Percentiles rank a stretch among this genome's conserved stretches.
Evolutionary conservation across 2,329 filamentous ascomycete genomes (phyloP).

Genomic region (Penicillium sp.): DNA sequence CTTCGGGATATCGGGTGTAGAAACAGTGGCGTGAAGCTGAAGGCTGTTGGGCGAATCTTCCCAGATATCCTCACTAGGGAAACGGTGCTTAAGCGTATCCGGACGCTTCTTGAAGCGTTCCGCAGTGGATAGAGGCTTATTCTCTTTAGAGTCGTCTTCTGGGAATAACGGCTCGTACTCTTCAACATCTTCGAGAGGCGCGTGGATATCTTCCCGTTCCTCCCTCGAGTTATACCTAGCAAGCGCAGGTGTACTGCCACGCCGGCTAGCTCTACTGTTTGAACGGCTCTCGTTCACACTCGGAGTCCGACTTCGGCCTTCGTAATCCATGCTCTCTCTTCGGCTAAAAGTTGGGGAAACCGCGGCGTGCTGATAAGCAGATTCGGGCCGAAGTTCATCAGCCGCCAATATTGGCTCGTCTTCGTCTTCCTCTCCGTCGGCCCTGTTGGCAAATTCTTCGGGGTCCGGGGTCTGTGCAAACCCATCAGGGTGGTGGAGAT

Average conservation of each 20-base stretch:
- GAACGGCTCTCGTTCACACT: slow-evolving; percentile 66
- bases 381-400: slow-evolving; percentile 77
- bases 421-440: slow-evolving; percentile 61
- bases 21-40: slow-evolving; percentile 77
- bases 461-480: slow-evolving; percentile 55
- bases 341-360: slow-evolving; percentile 75
- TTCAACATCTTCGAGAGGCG: slow-evolving; percentile 82
- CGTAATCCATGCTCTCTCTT: slow-evolving; percentile 61
- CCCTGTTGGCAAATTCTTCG: slow-evolving; percentile 53
- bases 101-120: slow-evolving; percentile 62
- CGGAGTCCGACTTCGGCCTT: slow-evolving; percentile 56
- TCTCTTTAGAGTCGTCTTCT: slow-evolving; percentile 69
- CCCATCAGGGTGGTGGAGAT: slow-evolving; percentile 51
- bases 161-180: slow-evolving; percentile 96
- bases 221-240: slow-evolving; percentile 61
- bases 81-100: slow-evolving; percentile 66
- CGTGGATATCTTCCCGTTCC: slow-evolving; percentile 59
- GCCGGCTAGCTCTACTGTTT: slow-evolving; percentile 66
- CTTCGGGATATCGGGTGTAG: slow-evolving; percentile 71
- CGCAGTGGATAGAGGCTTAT: slow-evolving; percentile 56
- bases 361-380: slow-evolving; percentile 75
- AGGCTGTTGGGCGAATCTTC: slow-evolving; percentile 91
- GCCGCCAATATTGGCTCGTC: slow-evolving; percentile 83
- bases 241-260: slow-evolving; percentile 59
- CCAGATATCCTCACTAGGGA: slow-evolving; percentile 96